phyloP scores from a whole-genome alignment of 177 flowering plant species.

The Vitis hybrid region DNA sequence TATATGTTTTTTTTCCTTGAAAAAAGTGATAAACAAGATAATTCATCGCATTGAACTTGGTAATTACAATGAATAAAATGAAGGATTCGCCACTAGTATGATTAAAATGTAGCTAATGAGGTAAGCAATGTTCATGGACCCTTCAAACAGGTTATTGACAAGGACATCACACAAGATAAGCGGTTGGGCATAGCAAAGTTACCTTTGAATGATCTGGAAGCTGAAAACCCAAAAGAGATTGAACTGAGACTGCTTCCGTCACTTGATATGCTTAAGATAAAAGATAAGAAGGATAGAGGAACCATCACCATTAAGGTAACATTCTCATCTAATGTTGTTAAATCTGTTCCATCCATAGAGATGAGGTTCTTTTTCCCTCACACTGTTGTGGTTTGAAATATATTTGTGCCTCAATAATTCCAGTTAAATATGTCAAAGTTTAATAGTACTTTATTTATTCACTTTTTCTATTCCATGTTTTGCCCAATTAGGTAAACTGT shows the following conservation, averaged over 20 bases:
- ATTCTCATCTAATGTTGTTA: not conserved
- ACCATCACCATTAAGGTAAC: slow-evolving; percentile 65
- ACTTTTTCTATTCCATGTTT: not conserved
- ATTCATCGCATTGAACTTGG: too few relatives aligned
- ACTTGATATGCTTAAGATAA: slow-evolving; percentile 83
- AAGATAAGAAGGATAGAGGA: slow-evolving; percentile 97
- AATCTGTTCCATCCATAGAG: too few relatives aligned
- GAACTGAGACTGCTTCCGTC: slow-evolving; percentile 72
- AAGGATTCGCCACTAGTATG: too few relatives aligned
- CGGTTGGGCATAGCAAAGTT: slow-evolving; percentile 71
- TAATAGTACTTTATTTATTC: not conserved
- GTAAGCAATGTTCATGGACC: not conserved
- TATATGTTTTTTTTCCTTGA: too few relatives aligned
- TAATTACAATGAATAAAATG: too few relatives aligned
- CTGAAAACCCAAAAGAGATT: slow-evolving; percentile 59
- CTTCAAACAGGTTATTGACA: slow-evolving; percentile 55
- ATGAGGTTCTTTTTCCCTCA: not conserved
- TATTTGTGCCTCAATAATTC: not conserved
- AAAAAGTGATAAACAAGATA: too few relatives aligned
- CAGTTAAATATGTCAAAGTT: not conserved
- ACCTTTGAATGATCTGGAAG: slow-evolving; percentile 56
- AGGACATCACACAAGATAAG: slow-evolving; percentile 86
- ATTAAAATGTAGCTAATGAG: not conserved
- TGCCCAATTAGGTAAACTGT: not conserved
- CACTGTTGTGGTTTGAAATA: not conserved